Percentiles rank a stretch among this genome's conserved stretches.
phyloP scores from a whole-genome alignment of 2,329 filamentous ascomycete species.

The Leptodontidium sp. region DNA sequence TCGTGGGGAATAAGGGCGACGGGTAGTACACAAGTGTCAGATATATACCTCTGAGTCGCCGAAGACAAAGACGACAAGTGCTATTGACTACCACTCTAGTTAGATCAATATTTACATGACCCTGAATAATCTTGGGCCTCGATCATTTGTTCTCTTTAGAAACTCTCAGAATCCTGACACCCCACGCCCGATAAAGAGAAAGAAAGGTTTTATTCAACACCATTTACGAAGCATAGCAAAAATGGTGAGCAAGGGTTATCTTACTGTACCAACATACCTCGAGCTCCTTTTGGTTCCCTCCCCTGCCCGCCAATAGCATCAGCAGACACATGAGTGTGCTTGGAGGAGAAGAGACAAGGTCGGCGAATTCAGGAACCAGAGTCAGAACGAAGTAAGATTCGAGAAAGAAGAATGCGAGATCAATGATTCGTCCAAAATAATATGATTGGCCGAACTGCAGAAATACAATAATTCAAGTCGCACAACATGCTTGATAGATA shows the following conservation, averaged over 20 bases:
- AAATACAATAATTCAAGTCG: neutral
- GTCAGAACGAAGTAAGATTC: neutral
- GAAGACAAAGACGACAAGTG: neutral
- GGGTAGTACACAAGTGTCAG: no score
- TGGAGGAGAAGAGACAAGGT: neutral
- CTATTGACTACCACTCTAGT: conserved; percentile 3
- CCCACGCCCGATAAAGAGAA: neutral
- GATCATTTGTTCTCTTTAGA: neutral
- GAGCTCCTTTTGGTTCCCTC: neutral
- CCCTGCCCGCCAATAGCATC: neutral
- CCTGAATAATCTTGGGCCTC: neutral
- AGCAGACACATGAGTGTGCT: neutral
- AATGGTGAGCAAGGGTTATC: neutral
- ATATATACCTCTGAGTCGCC: neutral
- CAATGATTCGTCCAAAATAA: neutral
- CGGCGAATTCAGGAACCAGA: neutral
- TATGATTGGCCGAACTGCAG: neutral
- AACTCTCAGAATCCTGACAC: neutral
- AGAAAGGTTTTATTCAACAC: neutral
- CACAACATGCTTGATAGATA: neutral
- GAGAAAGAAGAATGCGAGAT: neutral
- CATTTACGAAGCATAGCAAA: conserved; percentile 7
- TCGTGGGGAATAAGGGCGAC: neutral
- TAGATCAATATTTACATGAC: neutral
- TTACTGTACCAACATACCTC: neutral